These are phyloP conservation scores for Trichosanthes truncata DNA, from an alignment of 306 rosid genomes.

Conservation along the genomic window DNA sequence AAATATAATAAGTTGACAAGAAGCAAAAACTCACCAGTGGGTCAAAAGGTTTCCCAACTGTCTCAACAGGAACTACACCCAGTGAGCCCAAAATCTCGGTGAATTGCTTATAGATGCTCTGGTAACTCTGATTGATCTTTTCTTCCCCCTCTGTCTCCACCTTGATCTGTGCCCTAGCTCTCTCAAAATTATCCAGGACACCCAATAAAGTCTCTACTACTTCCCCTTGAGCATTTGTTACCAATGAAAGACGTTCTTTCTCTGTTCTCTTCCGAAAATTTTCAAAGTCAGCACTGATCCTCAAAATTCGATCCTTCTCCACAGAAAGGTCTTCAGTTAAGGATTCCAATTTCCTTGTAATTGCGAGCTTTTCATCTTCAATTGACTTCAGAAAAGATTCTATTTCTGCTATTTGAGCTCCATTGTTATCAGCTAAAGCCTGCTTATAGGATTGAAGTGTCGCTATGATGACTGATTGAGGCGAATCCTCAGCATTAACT, in stretches of 20 bases:
- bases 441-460: conserved; percentile 62
- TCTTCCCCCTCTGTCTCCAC: conserved; percentile 88
- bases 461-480: conserved; percentile 37
- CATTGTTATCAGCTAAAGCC: conserved; percentile 62
- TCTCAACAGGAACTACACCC: conserved; percentile 73
- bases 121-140: conserved; percentile 86
- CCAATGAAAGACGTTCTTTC: conserved; percentile 72
- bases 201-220: conserved; percentile 71
- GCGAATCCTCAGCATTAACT: conserved; percentile 31
- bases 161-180: conserved; percentile 82
- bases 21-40: conserved; percentile 65
- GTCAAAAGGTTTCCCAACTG: conserved; percentile 79
- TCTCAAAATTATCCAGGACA: conserved; percentile 90
- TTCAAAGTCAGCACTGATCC: conserved; percentile 94
- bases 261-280: conserved; percentile 95
- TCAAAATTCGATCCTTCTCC: conserved; percentile 62
- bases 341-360: conserved; percentile 41
- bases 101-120: conserved; percentile 84
- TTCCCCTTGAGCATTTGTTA: conserved; percentile 88
- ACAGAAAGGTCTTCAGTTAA: conserved; percentile 49
- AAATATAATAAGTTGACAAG: background rate
- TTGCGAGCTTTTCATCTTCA: conserved; percentile 54
- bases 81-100: conserved; percentile 61
- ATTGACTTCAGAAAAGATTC: conserved; percentile 57
- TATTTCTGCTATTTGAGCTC: conserved; percentile 49